Evolutionary conservation across 352 stramenopile genomes (phyloP).

Genomic region (Globisporangium spinosum): DNA sequence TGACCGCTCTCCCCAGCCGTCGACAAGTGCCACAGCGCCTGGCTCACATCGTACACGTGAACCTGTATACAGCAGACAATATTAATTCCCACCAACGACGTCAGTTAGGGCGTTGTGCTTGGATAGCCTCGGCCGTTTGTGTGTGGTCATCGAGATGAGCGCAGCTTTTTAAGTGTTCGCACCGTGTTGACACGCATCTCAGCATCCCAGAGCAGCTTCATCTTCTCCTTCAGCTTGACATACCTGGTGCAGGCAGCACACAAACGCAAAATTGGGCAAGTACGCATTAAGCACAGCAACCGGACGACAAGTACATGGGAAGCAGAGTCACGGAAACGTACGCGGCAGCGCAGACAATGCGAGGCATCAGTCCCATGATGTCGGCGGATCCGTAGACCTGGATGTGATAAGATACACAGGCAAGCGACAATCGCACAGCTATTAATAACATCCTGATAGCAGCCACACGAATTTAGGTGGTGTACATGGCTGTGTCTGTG

Average conservation of each 20-base stretch:
- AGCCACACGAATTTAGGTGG: not conserved
- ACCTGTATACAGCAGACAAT: conserved; percentile 33
- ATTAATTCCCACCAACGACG: not conserved
- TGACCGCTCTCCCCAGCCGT: conserved; percentile 44
- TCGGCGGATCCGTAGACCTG: conserved; percentile 81
- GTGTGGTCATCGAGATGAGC: not conserved
- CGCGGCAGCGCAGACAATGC: conserved; percentile 80
- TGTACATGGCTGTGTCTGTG: not conserved
- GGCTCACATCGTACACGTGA: conserved; percentile 74
- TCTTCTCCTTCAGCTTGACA: conserved; percentile 81
- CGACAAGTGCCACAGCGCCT: conserved; percentile 74
- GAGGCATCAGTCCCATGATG: conserved; percentile 78
- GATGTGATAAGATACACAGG: not conserved
- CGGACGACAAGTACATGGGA: not conserved
- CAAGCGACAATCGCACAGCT: not conserved
- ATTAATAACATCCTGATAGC: not conserved
- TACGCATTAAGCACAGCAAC: not conserved
- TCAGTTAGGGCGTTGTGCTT: not conserved
- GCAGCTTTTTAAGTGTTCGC: not conserved
- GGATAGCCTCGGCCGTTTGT: not conserved
- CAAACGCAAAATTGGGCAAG: not conserved
- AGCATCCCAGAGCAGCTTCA: conserved; percentile 85
- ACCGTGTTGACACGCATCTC: conserved; percentile 89
- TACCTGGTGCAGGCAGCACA: conserved; percentile 36
- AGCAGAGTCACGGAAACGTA: conserved; percentile 30